Conservation (phyloP, 2,329 filamentous ascomycete genomes). For the Xylariaceae sp. region DNA sequence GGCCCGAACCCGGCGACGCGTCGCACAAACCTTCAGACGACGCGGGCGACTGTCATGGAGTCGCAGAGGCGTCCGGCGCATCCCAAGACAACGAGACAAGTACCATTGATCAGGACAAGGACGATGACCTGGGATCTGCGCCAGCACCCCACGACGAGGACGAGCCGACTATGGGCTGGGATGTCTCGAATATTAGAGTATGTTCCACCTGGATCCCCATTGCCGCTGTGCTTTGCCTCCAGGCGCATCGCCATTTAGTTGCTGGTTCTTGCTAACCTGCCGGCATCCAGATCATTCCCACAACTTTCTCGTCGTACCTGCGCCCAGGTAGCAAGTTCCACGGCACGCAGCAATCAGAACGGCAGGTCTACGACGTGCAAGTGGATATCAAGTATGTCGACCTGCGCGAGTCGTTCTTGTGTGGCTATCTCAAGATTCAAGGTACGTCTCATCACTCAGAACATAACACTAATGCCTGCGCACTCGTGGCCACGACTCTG, state of each 20-base stretch:
- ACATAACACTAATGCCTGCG: too few species aligned
- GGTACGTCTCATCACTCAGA: slow-evolving; percentile 49
- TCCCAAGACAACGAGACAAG: slow-evolving; percentile 6
- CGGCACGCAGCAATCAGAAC: slow-evolving; percentile 90
- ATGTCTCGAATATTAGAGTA: slow-evolving; percentile 56
- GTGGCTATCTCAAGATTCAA: slow-evolving; percentile 93
- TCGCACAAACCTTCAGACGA: slow-evolving; percentile 25
- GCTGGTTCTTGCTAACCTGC: too few species aligned
- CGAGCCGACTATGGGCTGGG: slow-evolving; percentile 46
- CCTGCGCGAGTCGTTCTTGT: slow-evolving; percentile 88
- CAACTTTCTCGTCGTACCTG: slow-evolving; percentile 81
- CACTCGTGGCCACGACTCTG: background rate
- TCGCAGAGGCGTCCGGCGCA: slow-evolving; percentile 8
- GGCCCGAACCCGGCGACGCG: background rate
- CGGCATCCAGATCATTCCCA: slow-evolving; percentile 62
- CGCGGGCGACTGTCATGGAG: slow-evolving; percentile 8
- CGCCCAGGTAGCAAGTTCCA: slow-evolving; percentile 84
- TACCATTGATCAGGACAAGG: slow-evolving; percentile 23
- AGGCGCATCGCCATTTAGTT: too few species aligned
- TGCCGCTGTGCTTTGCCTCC: too few species aligned
- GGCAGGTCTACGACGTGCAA: slow-evolving; percentile 90
- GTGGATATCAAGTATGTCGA: slow-evolving; percentile 97
- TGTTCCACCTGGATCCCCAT: slow-evolving; percentile 20
- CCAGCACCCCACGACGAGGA: slow-evolving; percentile 20
- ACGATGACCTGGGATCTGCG: slow-evolving; percentile 18